phyloP scores from a whole-genome alignment of 345 rosid species.

The Carallia pectinifolia region DNA sequence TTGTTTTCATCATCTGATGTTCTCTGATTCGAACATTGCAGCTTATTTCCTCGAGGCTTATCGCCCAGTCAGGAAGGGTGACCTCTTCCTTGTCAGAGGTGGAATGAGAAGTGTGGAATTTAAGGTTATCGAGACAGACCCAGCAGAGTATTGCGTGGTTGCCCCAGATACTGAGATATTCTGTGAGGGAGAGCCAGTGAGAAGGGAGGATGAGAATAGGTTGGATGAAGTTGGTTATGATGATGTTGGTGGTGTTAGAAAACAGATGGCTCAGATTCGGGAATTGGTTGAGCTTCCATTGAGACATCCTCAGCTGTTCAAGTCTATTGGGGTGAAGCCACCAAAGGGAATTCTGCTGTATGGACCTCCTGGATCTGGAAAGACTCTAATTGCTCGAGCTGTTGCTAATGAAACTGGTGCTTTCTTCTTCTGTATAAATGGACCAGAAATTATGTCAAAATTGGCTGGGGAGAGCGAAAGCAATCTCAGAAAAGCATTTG shows the following conservation, averaged over 20 bases:
- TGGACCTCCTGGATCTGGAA: constrained; percentile 46
- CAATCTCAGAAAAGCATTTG: constrained; percentile 93
- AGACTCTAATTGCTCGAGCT: constrained; percentile 93
- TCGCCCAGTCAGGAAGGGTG: constrained; percentile 96
- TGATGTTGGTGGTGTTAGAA: constrained; percentile 98
- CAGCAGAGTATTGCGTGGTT: constrained; percentile 87
- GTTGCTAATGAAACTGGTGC: constrained; percentile 96
- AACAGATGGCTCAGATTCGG: constrained; percentile 98
- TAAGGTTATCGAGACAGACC: constrained; percentile 87
- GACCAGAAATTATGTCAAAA: constrained; percentile 96
- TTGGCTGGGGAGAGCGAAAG: constrained; percentile 99
- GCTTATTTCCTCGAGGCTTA: constrained; percentile 95
- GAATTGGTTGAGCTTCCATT: constrained; percentile 90
- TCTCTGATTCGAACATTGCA: constrained; percentile 22
- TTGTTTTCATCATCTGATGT: not conserved
- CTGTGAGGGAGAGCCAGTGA: constrained; percentile 96
- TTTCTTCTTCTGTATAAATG: constrained; percentile 92
- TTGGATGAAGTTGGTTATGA: constrained; percentile 94
- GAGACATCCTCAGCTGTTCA: constrained; percentile 93
- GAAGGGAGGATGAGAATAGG: constrained; percentile 89
- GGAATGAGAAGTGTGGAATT: constrained; percentile 98
- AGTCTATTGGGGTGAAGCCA: constrained; percentile 98
- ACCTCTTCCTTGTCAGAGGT: constrained; percentile 90
- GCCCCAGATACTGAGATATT: constrained; percentile 97
- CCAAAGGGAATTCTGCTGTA: constrained; percentile 89